phyloP scores from a whole-genome alignment of 495 filamentous ascomycete species.

The Melanomma pulvis-pyrius region DNA sequence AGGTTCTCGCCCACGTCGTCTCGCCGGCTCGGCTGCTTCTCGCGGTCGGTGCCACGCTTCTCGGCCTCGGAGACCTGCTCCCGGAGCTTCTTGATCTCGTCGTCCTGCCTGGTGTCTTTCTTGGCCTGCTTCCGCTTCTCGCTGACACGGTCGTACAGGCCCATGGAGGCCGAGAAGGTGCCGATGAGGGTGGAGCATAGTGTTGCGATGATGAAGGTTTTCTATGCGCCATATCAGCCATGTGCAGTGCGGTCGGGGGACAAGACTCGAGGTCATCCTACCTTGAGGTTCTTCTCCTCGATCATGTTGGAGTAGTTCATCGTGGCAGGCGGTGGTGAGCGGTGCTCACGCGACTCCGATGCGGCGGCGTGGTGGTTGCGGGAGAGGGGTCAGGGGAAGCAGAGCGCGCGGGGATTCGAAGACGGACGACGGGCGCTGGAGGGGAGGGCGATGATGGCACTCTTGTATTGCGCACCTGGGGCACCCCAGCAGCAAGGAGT shows the following conservation, averaged over 20 bases:
- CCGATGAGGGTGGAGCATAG: constrained; percentile 42
- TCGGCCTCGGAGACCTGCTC: constrained; percentile 36
- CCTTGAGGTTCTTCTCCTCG: constrained; percentile 44
- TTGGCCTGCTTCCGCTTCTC: constrained; percentile 37
- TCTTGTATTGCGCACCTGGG: neutral
- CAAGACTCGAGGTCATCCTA: constrained; percentile 6
- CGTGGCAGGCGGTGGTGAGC: neutral
- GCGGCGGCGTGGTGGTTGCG: neutral
- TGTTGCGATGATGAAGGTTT: constrained; percentile 45
- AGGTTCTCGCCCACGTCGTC: constrained; percentile 31
- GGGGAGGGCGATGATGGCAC: neutral
- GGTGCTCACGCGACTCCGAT: neutral
- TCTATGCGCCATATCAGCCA: no score
- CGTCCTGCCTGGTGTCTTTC: constrained; percentile 39
- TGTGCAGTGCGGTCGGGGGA: neutral
- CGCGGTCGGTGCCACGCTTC: constrained; percentile 17
- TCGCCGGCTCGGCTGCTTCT: neutral
- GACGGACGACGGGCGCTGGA: neutral
- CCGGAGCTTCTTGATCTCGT: constrained; percentile 53
- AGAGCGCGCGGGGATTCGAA: neutral
- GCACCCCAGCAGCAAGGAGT: no score
- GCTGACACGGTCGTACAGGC: constrained; percentile 38
- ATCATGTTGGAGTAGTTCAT: constrained; percentile 44
- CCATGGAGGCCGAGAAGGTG: constrained; percentile 42
- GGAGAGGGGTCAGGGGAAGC: neutral